Conservation (phyloP, 371 early-diverging fungal genomes). For the Actinomucor elegans region DNA sequence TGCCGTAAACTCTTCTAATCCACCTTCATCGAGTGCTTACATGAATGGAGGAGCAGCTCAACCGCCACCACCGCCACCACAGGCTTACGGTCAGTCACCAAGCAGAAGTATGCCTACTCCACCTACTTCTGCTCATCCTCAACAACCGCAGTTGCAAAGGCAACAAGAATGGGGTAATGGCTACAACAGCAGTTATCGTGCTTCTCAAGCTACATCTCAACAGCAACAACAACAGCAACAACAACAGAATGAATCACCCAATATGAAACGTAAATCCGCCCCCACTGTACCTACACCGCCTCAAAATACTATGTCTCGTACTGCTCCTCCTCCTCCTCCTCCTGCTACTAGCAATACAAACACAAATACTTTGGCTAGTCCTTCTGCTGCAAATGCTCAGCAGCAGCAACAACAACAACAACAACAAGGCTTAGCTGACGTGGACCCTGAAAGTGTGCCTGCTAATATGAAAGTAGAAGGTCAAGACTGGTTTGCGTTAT, state of each 20-base stretch:
- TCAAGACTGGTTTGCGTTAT: conserved; percentile 86
- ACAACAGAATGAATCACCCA: conserved; percentile 10
- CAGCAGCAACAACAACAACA: conserved; percentile 11
- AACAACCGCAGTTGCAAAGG: conserved; percentile 4
- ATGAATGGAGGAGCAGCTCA: conserved; percentile 4
- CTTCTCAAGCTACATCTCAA: conserved; percentile 5
- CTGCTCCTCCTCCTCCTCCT: background rate
- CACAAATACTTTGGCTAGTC: conserved; percentile 6
- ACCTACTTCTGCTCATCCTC: conserved; percentile 23
- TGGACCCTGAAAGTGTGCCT: conserved; percentile 83
- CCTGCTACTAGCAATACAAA: too few relatives aligned
- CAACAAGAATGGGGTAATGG: conserved; percentile 19
- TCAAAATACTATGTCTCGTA: conserved; percentile 3
- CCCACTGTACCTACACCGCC: conserved; percentile 15
- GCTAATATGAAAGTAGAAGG: conserved; percentile 82
- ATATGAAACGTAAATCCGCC: conserved; percentile 9
- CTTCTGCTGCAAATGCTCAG: conserved; percentile 6
- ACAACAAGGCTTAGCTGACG: conserved; percentile 58
- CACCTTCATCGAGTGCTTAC: conserved; percentile 1
- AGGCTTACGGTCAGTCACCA: conserved; percentile 23
- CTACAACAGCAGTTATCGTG: conserved; percentile 8
- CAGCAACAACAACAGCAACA: conserved; percentile 2
- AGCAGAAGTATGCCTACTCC: conserved; percentile 28
- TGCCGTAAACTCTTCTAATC: background rate
- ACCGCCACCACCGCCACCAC: conserved; percentile 8